Evolutionary conservation across 1,139 yeast genomes (phyloP).

Genomic region (Candida glucosophila): DNA sequence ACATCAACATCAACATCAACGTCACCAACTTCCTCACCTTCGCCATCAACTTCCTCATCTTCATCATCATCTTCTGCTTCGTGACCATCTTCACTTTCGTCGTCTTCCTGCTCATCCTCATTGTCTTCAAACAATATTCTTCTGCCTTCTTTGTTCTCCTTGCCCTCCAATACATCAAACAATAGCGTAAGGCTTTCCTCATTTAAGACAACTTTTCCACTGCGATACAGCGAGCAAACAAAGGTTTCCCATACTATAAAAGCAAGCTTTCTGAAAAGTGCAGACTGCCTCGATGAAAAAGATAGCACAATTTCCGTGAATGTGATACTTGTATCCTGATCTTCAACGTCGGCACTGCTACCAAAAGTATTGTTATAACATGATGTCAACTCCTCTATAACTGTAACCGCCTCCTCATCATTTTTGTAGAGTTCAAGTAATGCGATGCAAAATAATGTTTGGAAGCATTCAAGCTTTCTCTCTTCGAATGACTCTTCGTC

Average conservation of each 20-base stretch:
- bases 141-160: slow-evolving; percentile 82
- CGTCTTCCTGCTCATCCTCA: slow-evolving; percentile 31
- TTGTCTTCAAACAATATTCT: slow-evolving; percentile 63
- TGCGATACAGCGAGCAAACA: slow-evolving; percentile 22
- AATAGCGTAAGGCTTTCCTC: slow-evolving; percentile 47
- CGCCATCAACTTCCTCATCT: slow-evolving; percentile 21
- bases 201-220: slow-evolving; percentile 24
- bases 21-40: slow-evolving; percentile 17
- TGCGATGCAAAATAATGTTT: slow-evolving; percentile 69
- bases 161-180: slow-evolving; percentile 59
- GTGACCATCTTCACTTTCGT: slow-evolving; percentile 21
- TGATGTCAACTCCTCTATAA: slow-evolving; percentile 61
- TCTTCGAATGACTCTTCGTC: slow-evolving; percentile 5
- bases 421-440: slow-evolving; percentile 73
- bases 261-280: slow-evolving; percentile 63
- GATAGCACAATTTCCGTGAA: slow-evolving; percentile 76
- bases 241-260: slow-evolving; percentile 67
- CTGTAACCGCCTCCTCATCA: slow-evolving; percentile 69
- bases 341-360: slow-evolving; percentile 8
- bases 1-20: slow-evolving; percentile 22
- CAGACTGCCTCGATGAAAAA: slow-evolving; percentile 64
- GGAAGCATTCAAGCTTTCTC: slow-evolving; percentile 40
- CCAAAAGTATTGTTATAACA: slow-evolving; percentile 38
- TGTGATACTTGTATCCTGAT: slow-evolving; percentile 37
- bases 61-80: slow-evolving; percentile 28